Percentiles rank a stretch among this genome's conserved stretches.
These are phyloP conservation scores for Elasticomyces elasticus DNA, from an alignment of 495 filamentous ascomycete genomes.

Conservation along the genomic window DNA sequence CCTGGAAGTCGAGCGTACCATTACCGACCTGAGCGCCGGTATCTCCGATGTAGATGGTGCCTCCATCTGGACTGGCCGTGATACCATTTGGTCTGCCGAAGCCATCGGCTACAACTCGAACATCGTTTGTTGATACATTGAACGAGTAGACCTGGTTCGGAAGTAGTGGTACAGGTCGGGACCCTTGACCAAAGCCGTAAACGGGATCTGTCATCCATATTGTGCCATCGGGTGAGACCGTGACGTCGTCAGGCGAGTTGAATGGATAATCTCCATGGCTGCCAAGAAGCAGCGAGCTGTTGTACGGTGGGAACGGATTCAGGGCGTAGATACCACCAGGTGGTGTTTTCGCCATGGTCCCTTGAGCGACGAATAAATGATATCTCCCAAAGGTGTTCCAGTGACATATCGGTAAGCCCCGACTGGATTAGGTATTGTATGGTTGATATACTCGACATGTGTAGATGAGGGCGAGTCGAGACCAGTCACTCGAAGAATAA, in stretches of 20 bases:
- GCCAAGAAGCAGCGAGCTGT: constrained; percentile 1
- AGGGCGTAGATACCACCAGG: not conserved
- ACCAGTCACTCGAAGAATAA: not conserved
- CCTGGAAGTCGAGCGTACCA: not conserved
- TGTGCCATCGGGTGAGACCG: not conserved
- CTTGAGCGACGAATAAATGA: constrained; percentile 3
- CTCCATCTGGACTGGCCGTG: constrained; percentile 1
- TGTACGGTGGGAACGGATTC: constrained; percentile 7
- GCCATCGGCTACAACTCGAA: not conserved
- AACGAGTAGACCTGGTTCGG: constrained; percentile 5
- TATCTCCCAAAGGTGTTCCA: constrained; percentile 1
- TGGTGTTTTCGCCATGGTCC: not conserved
- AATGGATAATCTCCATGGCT: not conserved
- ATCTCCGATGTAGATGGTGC: constrained; percentile 7
- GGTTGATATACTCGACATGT: not conserved
- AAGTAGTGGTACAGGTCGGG: not conserved
- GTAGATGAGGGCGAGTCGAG: not conserved
- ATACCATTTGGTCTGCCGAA: constrained; percentile 1
- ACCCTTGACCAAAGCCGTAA: not conserved
- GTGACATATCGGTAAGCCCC: not conserved
- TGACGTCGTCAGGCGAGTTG: constrained; percentile 8
- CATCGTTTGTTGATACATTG: not conserved
- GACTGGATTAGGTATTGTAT: not conserved
- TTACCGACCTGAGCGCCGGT: not conserved
- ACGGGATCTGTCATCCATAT: not conserved